Evolutionary conservation across 1,139 yeast genomes (phyloP).

Genomic region (Schizosaccharomyces versatilis): DNA sequence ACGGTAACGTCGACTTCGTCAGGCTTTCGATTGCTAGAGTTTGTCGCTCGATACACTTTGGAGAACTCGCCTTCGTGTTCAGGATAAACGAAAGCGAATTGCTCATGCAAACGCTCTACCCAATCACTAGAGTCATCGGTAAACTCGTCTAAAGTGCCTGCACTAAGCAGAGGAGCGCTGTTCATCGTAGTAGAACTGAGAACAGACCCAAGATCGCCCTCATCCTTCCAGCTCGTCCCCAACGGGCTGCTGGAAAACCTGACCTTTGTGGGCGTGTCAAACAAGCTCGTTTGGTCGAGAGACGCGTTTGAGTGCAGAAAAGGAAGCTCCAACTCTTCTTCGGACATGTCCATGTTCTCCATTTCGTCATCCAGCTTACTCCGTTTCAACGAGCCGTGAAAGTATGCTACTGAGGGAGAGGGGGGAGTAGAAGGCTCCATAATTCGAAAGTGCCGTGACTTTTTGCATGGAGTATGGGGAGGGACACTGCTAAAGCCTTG

Average conservation of each 20-base stretch:
- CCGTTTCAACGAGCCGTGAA: no score
- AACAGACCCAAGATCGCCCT: not conserved
- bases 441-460: not conserved
- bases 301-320: no score
- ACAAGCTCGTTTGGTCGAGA: no score
- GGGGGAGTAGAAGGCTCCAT: not conserved
- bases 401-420: not conserved
- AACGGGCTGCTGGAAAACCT: not conserved
- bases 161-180: not conserved
- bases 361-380: no score
- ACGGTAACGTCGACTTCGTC: constrained; percentile 29
- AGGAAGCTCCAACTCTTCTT: no score
- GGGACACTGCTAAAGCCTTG: not conserved
- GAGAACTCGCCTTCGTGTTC: constrained; percentile 81
- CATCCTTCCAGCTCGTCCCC: not conserved
- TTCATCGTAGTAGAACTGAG: not conserved
- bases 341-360: no score
- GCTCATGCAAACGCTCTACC: not conserved
- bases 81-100: not conserved
- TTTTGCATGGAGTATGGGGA: not conserved
- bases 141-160: not conserved
- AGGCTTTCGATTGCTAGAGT: constrained; percentile 12
- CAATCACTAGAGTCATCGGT: not conserved
- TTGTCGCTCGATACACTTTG: constrained; percentile 56
- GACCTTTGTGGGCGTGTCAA: no score